Base-by-base conservation (phyloP, 192 early-diverging fungal species). In the Allomyces macrogynus region DNA sequence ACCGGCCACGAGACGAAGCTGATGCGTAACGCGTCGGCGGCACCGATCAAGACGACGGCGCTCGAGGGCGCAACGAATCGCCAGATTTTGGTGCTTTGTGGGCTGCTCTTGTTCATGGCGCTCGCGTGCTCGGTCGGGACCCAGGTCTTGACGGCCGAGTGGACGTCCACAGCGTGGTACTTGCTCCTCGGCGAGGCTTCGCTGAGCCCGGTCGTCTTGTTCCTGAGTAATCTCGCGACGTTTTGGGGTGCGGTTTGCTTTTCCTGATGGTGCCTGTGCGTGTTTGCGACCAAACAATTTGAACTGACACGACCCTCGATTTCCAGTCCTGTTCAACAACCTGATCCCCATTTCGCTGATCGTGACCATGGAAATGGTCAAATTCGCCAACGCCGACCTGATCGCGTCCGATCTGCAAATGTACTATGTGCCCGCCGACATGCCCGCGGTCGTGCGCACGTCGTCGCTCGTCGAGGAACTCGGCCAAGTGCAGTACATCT, bases 291-390 rank as follows among this genome's bases (percentile, higher is more conserved):
- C n/a, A n/a, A n/a, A n/a, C n/a, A n/a, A n/a, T n/a, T n/a, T n/a
- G 32, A 40, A 40, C 32, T 40, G 32, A 40, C 32, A 0, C n/a
- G n/a, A n/a, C n/a, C n/a, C n/a, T n/a, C n/a, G n/a, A n/a, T n/a
- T 16, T 16, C 27, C 20, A 72, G 94, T 99, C 78, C 76, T 99
- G 60, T 99, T 90, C 81, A 99, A 99, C 83, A 97, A 93, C 76
- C 80, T 99, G 75, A 99, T 99, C 73, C 95, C 95, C 18, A 89
- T 99, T 69, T 88, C 81, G 85, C 87, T 97, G 76, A 93, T 99
- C 69, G 90, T 99, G n/a, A 95, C 91, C 16, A 93, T 99, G 93
- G 96, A 99, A 71, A 81, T 95, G 61, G 93, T 95, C 57, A 99
- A 99, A 76, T 96, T 86, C 72, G 81, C 83, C 72, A 84, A 92